Evolutionary conservation across 345 rosid genomes (phyloP).

Genomic region (Aquilaria malaccensis): DNA sequence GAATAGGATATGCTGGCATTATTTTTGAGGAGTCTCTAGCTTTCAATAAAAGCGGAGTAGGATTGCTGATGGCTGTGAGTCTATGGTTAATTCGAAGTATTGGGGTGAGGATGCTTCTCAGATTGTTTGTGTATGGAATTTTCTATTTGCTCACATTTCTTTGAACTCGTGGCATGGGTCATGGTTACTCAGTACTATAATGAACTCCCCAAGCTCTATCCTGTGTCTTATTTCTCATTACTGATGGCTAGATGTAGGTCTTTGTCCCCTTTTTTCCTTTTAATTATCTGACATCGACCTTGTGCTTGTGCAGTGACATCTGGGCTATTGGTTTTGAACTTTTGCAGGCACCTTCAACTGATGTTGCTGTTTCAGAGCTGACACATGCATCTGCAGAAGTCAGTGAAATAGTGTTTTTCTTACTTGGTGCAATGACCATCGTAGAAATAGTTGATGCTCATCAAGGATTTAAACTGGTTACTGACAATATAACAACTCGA

Average conservation of each 20-base stretch:
- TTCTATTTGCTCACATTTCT: not conserved
- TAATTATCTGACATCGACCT: not conserved
- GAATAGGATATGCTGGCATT: conserved; percentile 80
- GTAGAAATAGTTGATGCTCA: conserved; percentile 98
- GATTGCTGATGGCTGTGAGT: conserved; percentile 94
- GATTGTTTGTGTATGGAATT: not conserved
- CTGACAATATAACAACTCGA: conserved; percentile 92
- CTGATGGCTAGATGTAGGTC: not conserved
- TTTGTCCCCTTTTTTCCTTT: not conserved
- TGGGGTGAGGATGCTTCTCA: conserved; percentile 49
- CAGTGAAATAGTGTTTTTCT: conserved; percentile 90
- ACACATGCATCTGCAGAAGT: conserved; percentile 90
- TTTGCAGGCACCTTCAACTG: conserved; percentile 91
- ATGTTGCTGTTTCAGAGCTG: conserved; percentile 81
- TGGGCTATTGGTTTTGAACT: conserved; percentile 8
- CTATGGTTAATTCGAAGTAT: conserved; percentile 85
- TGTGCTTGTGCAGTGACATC: not conserved
- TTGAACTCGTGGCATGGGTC: not conserved
- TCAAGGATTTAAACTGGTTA: conserved; percentile 98
- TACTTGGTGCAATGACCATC: conserved; percentile 99
- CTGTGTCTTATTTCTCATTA: not conserved
- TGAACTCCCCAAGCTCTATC: not conserved
- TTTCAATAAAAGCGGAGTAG: conserved; percentile 95
- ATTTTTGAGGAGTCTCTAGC: conserved; percentile 92
- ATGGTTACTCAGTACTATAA: not conserved